Conservation (phyloP, 2,329 filamentous ascomycete species). For the Sporothrix phasma region DNA sequence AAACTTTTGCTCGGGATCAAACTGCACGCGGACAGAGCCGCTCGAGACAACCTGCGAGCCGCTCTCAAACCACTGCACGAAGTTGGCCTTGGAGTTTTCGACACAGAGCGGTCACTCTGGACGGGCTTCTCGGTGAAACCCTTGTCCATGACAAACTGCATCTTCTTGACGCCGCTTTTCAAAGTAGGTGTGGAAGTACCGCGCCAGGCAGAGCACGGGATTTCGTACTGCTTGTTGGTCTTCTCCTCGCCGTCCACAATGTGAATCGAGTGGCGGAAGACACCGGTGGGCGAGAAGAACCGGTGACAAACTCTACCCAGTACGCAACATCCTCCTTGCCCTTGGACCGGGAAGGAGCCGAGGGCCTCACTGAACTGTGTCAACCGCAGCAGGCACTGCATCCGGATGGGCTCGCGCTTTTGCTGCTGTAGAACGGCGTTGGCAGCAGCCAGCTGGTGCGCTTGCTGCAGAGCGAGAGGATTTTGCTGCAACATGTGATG, state of each 20-base stretch:
- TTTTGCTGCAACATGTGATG: slow-evolving; percentile 33
- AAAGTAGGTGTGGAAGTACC: slow-evolving; percentile 86
- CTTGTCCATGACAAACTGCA: slow-evolving; percentile 77
- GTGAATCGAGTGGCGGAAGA: slow-evolving; percentile 64
- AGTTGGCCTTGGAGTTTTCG: slow-evolving; percentile 63
- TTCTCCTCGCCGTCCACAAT: slow-evolving; percentile 44
- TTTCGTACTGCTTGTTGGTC: slow-evolving; percentile 73
- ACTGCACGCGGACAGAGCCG: slow-evolving; percentile 70
- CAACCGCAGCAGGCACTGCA: slow-evolving; percentile 48
- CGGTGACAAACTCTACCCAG: slow-evolving; percentile 71
- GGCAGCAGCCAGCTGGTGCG: slow-evolving; percentile 29
- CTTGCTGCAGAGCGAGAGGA: slow-evolving; percentile 31
- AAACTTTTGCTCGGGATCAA: slow-evolving; percentile 69
- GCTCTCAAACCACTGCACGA: slow-evolving; percentile 83
- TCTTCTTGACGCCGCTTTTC: slow-evolving; percentile 73
- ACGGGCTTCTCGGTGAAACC: slow-evolving; percentile 45
- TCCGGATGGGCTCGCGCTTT: slow-evolving; percentile 42
- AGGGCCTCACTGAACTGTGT: slow-evolving; percentile 55
- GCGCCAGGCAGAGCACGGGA: slow-evolving; percentile 71
- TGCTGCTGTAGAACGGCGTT: slow-evolving; percentile 36
- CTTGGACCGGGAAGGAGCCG: slow-evolving; percentile 45
- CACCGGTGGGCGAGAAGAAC: slow-evolving; percentile 71
- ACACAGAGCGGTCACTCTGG: slow-evolving; percentile 58
- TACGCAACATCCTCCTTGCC: slow-evolving; percentile 59
- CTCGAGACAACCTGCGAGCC: slow-evolving; percentile 71